Percentiles rank a stretch among this genome's conserved stretches.
Conservation (phyloP, 768 basidiomycete genomes). For the Termitomyces sp. region DNA sequence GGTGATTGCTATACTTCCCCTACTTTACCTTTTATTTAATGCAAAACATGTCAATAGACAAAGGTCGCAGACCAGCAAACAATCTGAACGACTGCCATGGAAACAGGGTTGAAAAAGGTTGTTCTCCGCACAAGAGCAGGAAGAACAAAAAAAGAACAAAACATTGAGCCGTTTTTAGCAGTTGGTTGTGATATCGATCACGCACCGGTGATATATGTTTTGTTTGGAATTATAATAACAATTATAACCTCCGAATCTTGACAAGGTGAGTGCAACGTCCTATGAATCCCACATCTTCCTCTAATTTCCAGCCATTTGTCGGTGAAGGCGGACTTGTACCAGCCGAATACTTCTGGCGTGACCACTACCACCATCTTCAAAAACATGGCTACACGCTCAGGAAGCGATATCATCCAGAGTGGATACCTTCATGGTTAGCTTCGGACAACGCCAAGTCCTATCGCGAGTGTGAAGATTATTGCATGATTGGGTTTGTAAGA, state of each 20-base stretch:
- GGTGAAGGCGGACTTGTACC: neutral
- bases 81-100: too few relatives aligned
- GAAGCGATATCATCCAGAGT: neutral
- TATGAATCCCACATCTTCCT: neutral
- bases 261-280: neutral
- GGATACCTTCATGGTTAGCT: neutral
- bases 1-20: too few relatives aligned
- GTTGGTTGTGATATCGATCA: neutral
- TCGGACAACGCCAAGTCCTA: neutral
- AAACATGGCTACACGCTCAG: neutral
- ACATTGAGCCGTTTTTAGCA: too few relatives aligned
- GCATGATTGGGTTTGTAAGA: neutral
- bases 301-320: neutral
- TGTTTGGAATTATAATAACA: neutral
- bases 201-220: neutral
- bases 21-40: too few relatives aligned
- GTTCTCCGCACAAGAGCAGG: too few relatives aligned
- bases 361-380: neutral
- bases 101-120: too few relatives aligned
- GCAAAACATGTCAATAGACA: too few relatives aligned
- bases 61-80: too few relatives aligned
- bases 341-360: neutral
- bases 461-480: neutral
- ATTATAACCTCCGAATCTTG: too few relatives aligned
- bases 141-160: too few relatives aligned